These are phyloP conservation scores for Saturnispora besseyi DNA, from an alignment of 805 yeast genomes.

Conservation along the genomic window DNA sequence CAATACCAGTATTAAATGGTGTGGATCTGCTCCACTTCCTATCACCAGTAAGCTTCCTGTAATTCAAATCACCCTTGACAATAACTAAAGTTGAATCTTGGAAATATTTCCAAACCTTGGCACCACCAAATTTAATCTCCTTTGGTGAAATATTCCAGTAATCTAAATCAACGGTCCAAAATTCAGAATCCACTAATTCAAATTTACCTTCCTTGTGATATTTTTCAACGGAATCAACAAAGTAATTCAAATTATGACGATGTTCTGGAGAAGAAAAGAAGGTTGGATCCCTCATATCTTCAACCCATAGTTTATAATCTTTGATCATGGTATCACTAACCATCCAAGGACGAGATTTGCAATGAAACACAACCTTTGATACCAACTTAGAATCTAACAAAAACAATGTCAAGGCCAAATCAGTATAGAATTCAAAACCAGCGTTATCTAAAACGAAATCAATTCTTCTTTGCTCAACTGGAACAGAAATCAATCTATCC, in stretches of 20 bases:
- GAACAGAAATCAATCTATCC: slow-evolving; percentile 32
- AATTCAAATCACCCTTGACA: slow-evolving; percentile 93
- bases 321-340: slow-evolving; percentile 89
- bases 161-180: slow-evolving; percentile 79
- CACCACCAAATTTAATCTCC: slow-evolving; percentile 50
- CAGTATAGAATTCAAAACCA: slow-evolving; percentile 93
- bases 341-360: slow-evolving; percentile 93
- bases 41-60: slow-evolving; percentile 89
- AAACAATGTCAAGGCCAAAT: slow-evolving; percentile 55
- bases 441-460: slow-evolving; percentile 88
- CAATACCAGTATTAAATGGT: slow-evolving; percentile 62
- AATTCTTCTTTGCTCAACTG: slow-evolving; percentile 38
- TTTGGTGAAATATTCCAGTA: slow-evolving; percentile 58
- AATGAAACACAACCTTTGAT: slow-evolving; percentile 63
- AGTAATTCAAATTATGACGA: slow-evolving; percentile 37
- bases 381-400: slow-evolving; percentile 64
- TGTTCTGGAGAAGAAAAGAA: slow-evolving; percentile 40
- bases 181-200: slow-evolving; percentile 49
- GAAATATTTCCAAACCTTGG: slow-evolving; percentile 52
- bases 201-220: slow-evolving; percentile 41
- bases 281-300: slow-evolving; percentile 42
- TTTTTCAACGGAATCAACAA: slow-evolving; percentile 37
- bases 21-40: slow-evolving; percentile 80
- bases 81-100: slow-evolving; percentile 59
- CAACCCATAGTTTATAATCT: slow-evolving; percentile 55